These are phyloP conservation scores for Trichoderma erinaceum DNA, from an alignment of 495 filamentous ascomycete species.

Conservation along the genomic window DNA sequence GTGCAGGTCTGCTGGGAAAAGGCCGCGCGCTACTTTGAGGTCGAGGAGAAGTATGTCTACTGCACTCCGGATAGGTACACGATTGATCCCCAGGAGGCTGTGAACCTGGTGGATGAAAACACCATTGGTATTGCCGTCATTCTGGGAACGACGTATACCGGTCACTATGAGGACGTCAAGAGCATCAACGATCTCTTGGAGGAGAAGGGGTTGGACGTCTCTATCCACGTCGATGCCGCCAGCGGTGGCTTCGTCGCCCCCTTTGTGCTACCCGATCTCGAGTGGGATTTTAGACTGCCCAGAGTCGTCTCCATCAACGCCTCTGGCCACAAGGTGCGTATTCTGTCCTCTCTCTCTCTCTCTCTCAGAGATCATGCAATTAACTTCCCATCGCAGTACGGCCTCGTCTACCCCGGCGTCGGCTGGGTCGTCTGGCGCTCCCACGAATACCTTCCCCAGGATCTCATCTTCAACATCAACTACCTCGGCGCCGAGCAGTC, in stretches of 20 bases:
- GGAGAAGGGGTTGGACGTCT: conserved; percentile 62
- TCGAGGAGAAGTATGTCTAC: conserved; percentile 84
- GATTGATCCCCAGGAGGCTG: conserved; percentile 78
- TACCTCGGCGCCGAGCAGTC: conserved; percentile 91
- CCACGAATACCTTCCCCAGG: conserved; percentile 75
- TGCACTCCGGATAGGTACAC: conserved; percentile 76
- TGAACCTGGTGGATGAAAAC: conserved; percentile 85
- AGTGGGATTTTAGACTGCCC: conserved; percentile 84
- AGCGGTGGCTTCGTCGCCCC: conserved; percentile 86
- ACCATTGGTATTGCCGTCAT: conserved; percentile 92
- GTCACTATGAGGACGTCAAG: conserved; percentile 90
- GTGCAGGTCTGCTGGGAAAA: conserved; percentile 98
- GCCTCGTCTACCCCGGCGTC: conserved; percentile 81
- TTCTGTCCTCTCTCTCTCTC: not conserved
- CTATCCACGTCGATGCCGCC: conserved; percentile 89
- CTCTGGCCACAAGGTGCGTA: conserved; percentile 83
- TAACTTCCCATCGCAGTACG: conserved; percentile 31
- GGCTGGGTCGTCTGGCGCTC: conserved; percentile 89
- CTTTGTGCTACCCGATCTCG: conserved; percentile 71
- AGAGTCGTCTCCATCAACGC: conserved; percentile 89
- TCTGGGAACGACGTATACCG: conserved; percentile 89
- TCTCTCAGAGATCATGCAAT: not conserved
- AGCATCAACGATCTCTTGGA: conserved; percentile 77
- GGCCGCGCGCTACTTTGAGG: conserved; percentile 88
- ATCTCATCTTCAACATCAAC: conserved; percentile 96